phyloP scores from a whole-genome alignment of 108 stramenopile species.

The Nannochloropsis oceanica region DNA sequence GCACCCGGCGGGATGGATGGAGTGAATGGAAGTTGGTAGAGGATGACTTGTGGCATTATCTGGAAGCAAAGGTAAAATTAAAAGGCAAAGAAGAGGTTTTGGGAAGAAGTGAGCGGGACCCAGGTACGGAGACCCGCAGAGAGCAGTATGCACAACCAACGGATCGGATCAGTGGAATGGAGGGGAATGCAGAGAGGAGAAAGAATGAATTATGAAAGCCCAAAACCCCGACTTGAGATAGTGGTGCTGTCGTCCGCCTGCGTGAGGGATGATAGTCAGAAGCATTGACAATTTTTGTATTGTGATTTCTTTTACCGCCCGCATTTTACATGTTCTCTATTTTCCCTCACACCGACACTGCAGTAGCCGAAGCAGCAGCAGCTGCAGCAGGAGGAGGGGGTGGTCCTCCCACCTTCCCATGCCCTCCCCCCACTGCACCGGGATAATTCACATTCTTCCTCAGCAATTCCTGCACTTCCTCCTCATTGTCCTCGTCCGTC shows the following conservation, averaged over 20 bases:
- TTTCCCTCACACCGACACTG: background rate
- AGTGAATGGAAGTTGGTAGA: background rate
- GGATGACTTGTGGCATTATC: background rate
- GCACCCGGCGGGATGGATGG: background rate
- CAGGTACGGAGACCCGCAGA: background rate
- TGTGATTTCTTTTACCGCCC: background rate
- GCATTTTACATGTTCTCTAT: background rate
- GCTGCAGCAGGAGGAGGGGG: no score
- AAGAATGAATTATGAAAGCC: no score
- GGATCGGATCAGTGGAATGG: background rate
- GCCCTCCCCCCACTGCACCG: background rate
- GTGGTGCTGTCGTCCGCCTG: no score
- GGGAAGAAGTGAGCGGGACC: background rate
- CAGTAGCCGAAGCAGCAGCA: no score
- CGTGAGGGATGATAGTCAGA: no score
- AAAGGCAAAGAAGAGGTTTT: background rate
- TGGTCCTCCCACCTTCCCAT: background rate
- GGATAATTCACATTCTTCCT: background rate
- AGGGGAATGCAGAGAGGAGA: no score
- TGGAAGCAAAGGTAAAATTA: background rate
- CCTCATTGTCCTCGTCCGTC: conserved; percentile 66
- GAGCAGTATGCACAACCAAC: background rate
- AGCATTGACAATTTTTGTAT: background rate
- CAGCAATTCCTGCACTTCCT: background rate
- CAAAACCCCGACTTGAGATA: no score